Evolutionary conservation across 2,329 filamentous ascomycete genomes (phyloP), one percentile per base, ranked within the genome.

Genomic region (Cyclaneusma minus): DNA sequence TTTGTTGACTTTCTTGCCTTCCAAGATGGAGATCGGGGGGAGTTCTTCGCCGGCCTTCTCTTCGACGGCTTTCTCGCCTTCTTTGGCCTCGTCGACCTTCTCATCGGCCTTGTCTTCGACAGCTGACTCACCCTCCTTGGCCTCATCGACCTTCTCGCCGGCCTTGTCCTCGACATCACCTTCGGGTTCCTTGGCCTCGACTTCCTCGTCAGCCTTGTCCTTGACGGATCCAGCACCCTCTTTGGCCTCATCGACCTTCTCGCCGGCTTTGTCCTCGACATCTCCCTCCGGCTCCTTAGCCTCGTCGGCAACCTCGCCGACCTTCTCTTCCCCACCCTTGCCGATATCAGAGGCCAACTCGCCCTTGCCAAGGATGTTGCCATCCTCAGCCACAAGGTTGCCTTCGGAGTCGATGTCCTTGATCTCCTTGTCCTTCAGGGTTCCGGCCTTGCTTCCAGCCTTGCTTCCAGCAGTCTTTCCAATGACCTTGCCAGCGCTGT

Each of bases 361-460:
- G 34, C 71, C 65, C 35, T 72, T 73, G 35, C 64, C 76, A 31
- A 81, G 53, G 31, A 68, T 36, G 37, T 68, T 64, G 10, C 64
- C 65, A 24, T 65, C 60, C 15, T 62, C 55, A 30, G 67, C 62
- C 18, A 63, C 52, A 3, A 70, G 57, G 8, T 69, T 65, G 3
- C 65, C 65, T 36, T 68, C 58, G 7, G 54, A 53, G 50, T 69
- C 69, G 35, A 71, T 55, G 48, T 73, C 75, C 52, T 72, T 73
- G 31, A 71, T 61, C 11, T 72, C 65, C 35, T 70, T 74, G 20
- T 50, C 47, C 29, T 50, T 48, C 35, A 65, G 59, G 31, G 61
- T 57, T 14, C 61, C 62, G 24, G 60, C 52, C 27, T 56, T 58
- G 39, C 56, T 65, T 35, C 65, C 54, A 28, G 57, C 35, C 15